phyloP scores from a whole-genome alignment of 2,329 filamentous ascomycete genomes.

The Monosporascus sp. region DNA sequence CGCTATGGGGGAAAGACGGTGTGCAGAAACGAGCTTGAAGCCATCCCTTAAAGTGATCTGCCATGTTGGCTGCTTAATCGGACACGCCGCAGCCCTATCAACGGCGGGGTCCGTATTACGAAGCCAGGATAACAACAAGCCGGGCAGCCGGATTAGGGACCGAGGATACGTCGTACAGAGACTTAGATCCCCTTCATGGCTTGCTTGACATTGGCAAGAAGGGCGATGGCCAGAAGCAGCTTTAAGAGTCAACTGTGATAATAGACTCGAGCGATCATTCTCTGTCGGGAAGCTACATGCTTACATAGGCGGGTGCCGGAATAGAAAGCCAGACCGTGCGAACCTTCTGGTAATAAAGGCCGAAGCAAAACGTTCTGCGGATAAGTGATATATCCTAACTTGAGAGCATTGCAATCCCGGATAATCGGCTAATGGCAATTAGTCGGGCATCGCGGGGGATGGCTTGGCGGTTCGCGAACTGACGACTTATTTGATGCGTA shows the following conservation, averaged over 20 bases:
- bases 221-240: too few species aligned
- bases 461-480: slow-evolving; percentile 12
- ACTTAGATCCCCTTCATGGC: too few species aligned
- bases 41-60: not conserved
- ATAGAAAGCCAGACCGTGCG: too few species aligned
- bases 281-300: too few species aligned
- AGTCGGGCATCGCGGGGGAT: too few species aligned
- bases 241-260: too few species aligned
- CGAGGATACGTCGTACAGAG: not conserved
- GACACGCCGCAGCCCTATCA: not conserved
- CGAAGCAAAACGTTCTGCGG: too few species aligned
- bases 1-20: not conserved
- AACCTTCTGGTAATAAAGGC: too few species aligned
- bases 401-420: not conserved
- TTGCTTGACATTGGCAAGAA: too few species aligned
- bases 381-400: not conserved
- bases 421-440: not conserved
- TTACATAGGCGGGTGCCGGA: too few species aligned
- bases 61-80: not conserved
- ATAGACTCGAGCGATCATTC: too few species aligned
- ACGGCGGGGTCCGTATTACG: not conserved
- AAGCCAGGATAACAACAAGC: not conserved
- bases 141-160: not conserved
- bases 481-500: slow-evolving; percentile 2
- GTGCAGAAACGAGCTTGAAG: not conserved